A percentile compares a stretch with the other conserved stretches of the same genome.
These are phyloP conservation scores for Fusarium tanahbumbuense DNA, from an alignment of 2,329 filamentous ascomycete species.

Conservation along the genomic window DNA sequence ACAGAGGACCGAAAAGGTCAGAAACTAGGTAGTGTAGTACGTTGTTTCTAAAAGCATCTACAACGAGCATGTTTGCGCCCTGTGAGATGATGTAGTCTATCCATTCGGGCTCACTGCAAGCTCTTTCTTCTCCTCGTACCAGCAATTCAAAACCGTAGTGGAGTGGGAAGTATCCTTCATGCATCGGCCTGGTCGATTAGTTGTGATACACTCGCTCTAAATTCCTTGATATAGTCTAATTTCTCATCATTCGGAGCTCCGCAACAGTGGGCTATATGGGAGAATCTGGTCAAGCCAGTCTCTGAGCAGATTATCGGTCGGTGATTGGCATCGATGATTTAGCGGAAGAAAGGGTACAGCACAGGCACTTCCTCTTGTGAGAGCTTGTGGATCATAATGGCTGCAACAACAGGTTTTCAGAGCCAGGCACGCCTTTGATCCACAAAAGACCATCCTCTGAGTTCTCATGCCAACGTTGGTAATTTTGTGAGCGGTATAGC, in stretches of 20 bases:
- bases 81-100: slow-evolving; percentile 21
- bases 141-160: slow-evolving; percentile 26
- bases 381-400: slow-evolving; percentile 40
- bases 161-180: slow-evolving; percentile 29
- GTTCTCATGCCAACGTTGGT: slow-evolving; percentile 21
- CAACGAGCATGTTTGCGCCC: slow-evolving; percentile 18
- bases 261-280: slow-evolving; percentile 46
- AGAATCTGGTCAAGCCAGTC: slow-evolving; percentile 54
- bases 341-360: slow-evolving; percentile 56
- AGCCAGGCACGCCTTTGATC: slow-evolving; percentile 53
- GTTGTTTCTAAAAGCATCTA: slow-evolving; percentile 24
- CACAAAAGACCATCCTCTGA: slow-evolving; percentile 34
- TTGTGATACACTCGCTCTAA: background rate
- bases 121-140: background rate
- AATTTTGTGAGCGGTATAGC: slow-evolving; percentile 14
- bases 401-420: slow-evolving; percentile 54
- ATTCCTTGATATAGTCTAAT: background rate
- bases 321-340: slow-evolving; percentile 55
- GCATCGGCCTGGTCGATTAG: slow-evolving; percentile 30
- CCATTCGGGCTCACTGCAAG: background rate
- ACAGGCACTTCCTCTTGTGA: slow-evolving; percentile 42
- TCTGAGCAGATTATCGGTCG: slow-evolving; percentile 46
- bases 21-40: slow-evolving; percentile 23
- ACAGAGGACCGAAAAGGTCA: background rate
- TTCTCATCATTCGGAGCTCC: background rate